A percentile compares a stretch with the other conserved stretches of the same genome.
Conservation (phyloP, 2,329 filamentous ascomycete genomes). For the Curvularia lunata region DNA sequence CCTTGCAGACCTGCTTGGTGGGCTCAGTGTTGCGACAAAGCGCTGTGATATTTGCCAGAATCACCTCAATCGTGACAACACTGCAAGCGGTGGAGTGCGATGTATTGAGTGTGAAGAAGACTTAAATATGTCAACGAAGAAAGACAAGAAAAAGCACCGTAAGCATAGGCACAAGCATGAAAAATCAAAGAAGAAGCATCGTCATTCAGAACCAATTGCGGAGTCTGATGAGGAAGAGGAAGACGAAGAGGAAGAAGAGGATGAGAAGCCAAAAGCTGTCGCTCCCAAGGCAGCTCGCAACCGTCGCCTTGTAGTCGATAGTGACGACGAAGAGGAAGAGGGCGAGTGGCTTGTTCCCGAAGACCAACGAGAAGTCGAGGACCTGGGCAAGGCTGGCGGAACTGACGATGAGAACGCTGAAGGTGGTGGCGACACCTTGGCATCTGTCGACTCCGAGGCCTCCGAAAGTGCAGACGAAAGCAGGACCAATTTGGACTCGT, state of each 20-base stretch:
- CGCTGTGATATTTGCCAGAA: conserved; percentile 84
- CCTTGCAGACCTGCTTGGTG: conserved; percentile 84
- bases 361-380: conserved; percentile 64
- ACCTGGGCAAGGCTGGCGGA: conserved; percentile 80
- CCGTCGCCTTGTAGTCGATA: conserved; percentile 63
- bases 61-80: conserved; percentile 66
- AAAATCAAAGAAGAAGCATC: conserved; percentile 46
- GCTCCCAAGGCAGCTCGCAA: conserved; percentile 33
- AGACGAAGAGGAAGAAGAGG: conserved; percentile 32
- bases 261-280: conserved; percentile 25
- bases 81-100: conserved; percentile 59
- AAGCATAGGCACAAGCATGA: conserved; percentile 46
- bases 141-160: conserved; percentile 51
- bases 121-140: conserved; percentile 63
- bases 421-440: conserved; percentile 80
- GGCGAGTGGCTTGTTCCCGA: conserved; percentile 82
- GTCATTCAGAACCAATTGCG: conserved; percentile 30
- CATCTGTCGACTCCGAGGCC: conserved; percentile 72
- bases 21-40: conserved; percentile 77
- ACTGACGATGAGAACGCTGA: conserved; percentile 88
- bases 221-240: conserved; percentile 40
- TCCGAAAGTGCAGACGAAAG: conserved; percentile 64
- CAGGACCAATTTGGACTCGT: conserved; percentile 44
- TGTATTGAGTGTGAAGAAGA: conserved; percentile 80
- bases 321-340: conserved; percentile 67